A percentile compares a stretch with the other conserved stretches of the same genome.
These are phyloP conservation scores for Brettanomyces sp. DNA, from an alignment of 805 yeast genomes.

Conservation along the genomic window DNA sequence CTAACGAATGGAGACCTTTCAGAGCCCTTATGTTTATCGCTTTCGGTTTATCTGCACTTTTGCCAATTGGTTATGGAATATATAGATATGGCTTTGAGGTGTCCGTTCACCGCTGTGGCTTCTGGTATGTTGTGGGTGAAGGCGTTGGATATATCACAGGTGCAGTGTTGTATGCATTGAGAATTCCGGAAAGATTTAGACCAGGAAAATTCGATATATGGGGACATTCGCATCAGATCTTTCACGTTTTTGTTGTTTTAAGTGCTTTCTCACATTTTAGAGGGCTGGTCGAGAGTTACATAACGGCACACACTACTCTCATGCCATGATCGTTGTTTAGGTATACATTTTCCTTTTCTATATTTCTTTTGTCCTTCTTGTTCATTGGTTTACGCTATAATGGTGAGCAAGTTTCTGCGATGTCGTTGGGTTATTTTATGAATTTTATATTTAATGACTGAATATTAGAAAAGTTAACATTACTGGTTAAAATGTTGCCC, in stretches of 20 bases:
- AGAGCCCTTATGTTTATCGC: constrained; percentile 71
- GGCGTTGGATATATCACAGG: constrained; percentile 72
- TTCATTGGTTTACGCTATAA: not conserved
- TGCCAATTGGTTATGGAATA: constrained; percentile 57
- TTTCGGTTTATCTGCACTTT: constrained; percentile 69
- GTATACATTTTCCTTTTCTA: not conserved
- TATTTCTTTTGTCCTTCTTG: not conserved
- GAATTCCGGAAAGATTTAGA: constrained; percentile 64
- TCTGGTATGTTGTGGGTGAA: constrained; percentile 57
- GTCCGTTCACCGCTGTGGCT: constrained; percentile 41
- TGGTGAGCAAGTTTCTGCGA: not conserved
- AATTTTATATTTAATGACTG: not conserved
- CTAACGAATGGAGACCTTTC: constrained; percentile 62
- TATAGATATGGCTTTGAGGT: constrained; percentile 37
- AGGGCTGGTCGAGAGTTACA: constrained; percentile 52
- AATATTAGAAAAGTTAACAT: not conserved
- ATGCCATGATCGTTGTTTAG: too few relatives aligned
- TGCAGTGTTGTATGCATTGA: constrained; percentile 65
- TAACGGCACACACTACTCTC: constrained; percentile 29
- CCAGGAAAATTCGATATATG: constrained; percentile 60
- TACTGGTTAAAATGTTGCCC: constrained; percentile 45
- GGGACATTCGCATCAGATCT: constrained; percentile 82
- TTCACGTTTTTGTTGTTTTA: constrained; percentile 66
- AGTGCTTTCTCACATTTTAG: constrained; percentile 70
- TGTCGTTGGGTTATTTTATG: not conserved